A percentile compares a stretch with the other conserved stretches of the same genome.
phyloP scores from a whole-genome alignment of 2,329 filamentous ascomycete genomes.

The Aspergillus sp. region DNA sequence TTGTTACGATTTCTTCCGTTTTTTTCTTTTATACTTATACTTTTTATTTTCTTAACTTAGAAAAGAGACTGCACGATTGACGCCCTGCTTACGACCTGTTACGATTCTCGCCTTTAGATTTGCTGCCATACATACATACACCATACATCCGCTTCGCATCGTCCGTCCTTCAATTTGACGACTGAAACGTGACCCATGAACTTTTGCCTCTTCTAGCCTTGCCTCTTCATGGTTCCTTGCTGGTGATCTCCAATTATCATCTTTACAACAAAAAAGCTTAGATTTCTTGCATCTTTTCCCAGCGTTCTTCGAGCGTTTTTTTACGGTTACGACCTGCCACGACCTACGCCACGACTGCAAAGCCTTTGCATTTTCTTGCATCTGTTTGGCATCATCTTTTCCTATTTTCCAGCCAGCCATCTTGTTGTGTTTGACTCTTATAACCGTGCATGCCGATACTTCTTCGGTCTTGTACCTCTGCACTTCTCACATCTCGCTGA shows the following conservation, averaged over 20 bases:
- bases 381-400: constrained; percentile 6
- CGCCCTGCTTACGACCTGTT: constrained; percentile 26
- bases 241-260: constrained; percentile 12
- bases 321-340: constrained; percentile 28
- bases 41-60: constrained; percentile 14
- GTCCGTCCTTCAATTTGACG: constrained; percentile 30
- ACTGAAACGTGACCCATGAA: constrained; percentile 40
- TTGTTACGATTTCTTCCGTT: neutral
- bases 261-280: neutral
- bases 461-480: neutral
- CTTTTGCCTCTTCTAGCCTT: constrained; percentile 18
- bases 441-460: neutral
- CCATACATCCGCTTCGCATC: constrained; percentile 10
- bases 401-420: constrained; percentile 5
- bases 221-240: constrained; percentile 17
- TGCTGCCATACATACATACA: constrained; percentile 3
- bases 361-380: constrained; percentile 19
- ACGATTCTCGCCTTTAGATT: constrained; percentile 10
- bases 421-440: constrained; percentile 6
- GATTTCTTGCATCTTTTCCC: constrained; percentile 11
- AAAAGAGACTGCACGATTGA: constrained; percentile 5
- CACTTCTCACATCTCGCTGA: neutral
- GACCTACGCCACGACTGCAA: constrained; percentile 24
- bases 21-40: constrained; percentile 4
- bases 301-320: constrained; percentile 20